Percentiles rank a stretch among this genome's conserved stretches.
Conservation (phyloP, 352 stramenopile genomes). For the Thalassiosira hispida region DNA sequence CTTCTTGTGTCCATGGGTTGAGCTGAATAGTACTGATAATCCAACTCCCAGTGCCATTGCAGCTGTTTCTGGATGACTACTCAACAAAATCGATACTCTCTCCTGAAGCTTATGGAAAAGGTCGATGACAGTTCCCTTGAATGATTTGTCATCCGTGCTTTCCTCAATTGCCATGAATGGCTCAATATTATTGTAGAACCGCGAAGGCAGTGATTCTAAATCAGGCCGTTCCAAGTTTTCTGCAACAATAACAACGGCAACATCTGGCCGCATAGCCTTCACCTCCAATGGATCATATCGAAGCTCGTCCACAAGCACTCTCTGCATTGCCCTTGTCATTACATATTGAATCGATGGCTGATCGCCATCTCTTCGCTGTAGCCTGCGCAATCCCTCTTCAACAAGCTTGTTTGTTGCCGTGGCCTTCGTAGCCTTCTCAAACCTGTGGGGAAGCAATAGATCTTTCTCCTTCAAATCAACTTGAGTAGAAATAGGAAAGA, state of each 20-base stretch:
- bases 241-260: constrained; percentile 47
- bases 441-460: background rate
- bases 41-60: constrained; percentile 10
- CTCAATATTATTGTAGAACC: constrained; percentile 26
- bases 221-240: constrained; percentile 35
- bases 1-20: constrained; percentile 2
- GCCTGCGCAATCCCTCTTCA: constrained; percentile 27
- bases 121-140: background rate
- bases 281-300: constrained; percentile 47
- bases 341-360: constrained; percentile 41
- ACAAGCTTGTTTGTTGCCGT: constrained; percentile 13
- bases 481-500: background rate
- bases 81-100: background rate
- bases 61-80: background rate
- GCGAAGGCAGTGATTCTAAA: constrained; percentile 20
- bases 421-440: background rate
- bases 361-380: constrained; percentile 21
- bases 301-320: constrained; percentile 41
- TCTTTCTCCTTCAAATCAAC: background rate
- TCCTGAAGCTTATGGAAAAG: background rate
- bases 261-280: constrained; percentile 48
- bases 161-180: background rate
- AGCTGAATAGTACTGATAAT: constrained; percentile 4
- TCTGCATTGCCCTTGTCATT: constrained; percentile 50
- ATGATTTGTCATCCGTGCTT: background rate